Evolutionary conservation across 2,329 filamentous ascomycete genomes (phyloP), one percentile per base, ranked within the genome.

Genomic region (Arthrobotrys iridis): DNA sequence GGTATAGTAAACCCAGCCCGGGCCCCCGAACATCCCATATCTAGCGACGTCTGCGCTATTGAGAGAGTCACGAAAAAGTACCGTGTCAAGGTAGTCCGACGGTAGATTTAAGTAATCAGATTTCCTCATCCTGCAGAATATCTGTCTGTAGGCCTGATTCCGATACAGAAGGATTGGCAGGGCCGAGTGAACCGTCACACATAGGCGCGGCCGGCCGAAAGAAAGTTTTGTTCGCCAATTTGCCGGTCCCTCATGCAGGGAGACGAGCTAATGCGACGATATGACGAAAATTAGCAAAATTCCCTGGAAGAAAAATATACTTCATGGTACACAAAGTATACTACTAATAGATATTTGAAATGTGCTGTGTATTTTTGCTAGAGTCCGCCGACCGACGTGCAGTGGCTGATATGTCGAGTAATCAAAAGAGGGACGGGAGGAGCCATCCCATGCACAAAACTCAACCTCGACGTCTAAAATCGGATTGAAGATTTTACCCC

Each of bases 111-210:
- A 70, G 65, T 70, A 70, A 70, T 70, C 65, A 68, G 48, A 52
- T 60, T 59, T 63, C 66, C 58, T 62, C 67, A 59, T 57, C 37
- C 48, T 59, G 59, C 67, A 72, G 35, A 45, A 50, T 37, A 57
- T 45, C 48, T 11, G 35, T 45, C n/a, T 30, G 28, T 37, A 33
- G 37, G 30, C 18, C 37, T 28, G 60, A 37, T 66, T 67, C 52
- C 68, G 60, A 66, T 73, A 40, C 41, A 60, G 60, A 20, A 67
- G 24, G 62, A 74, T 74, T 52, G 35, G 48, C 70, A 74, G 45
- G 57, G 33, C 68, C 50, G 63, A 67, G 70, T 57, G 60, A 74
- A 55, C 70, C 45, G 70, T 66, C 66, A 46, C 60, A 66, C 60
- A 66, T 52, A 73, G 48, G 45, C 52, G 59, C 52, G 60, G 50